Base-by-base conservation (phyloP, 75 land plant species). In the Adiantum capillusveneris region DNA sequence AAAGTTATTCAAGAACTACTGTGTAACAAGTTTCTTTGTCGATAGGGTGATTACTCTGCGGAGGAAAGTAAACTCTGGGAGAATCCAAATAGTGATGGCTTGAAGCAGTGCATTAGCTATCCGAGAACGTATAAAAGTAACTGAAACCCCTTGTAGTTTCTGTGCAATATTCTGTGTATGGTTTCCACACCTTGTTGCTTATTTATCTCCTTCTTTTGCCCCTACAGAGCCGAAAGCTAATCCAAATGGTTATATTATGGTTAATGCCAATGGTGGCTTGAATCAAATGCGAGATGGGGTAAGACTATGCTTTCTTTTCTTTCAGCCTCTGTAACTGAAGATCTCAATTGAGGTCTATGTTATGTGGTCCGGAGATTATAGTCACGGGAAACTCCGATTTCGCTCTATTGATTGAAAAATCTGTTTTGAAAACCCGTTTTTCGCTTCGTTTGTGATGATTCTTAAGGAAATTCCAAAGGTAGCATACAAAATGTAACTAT, bases 221-320 rank as follows among this genome's bases (percentile, higher is more conserved):
- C 5, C n/a, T 42, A 3, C 84, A 92, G 97, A 52, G 55, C 68
- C 75, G 44, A 78, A 81, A 69, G 60, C 53, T 7, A 59, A 53
- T 22, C 83, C 87, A 57, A 85, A 79, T 71, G 98, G 98, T 2
- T 93, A 76, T 56, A 65, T 92, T 60, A 66, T 92, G 34, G 74
- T 82, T 5, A 92, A 92, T 77, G 97, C 97, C 52, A 92, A 92
- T 74, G 97, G 97, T 65, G 97, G 97, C 11, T 65, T 92, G 55
- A 92, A 92, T 75, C 97, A 92, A 73, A 92, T 92, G 97, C 82
- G 97, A 71, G 76, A 87, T 76, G 97, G 97, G 86, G 97, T 92
- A 68, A 77, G 77, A 36, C n/a, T n/a, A n/a, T n/a, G n/a, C n/a
- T n/a, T n/a, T 45, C 28, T 13, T 39, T 13, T 39, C 42, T 39